Evolutionary conservation across 495 filamentous ascomycete species (phyloP).

Genomic region (Pyrenula massariospora): DNA sequence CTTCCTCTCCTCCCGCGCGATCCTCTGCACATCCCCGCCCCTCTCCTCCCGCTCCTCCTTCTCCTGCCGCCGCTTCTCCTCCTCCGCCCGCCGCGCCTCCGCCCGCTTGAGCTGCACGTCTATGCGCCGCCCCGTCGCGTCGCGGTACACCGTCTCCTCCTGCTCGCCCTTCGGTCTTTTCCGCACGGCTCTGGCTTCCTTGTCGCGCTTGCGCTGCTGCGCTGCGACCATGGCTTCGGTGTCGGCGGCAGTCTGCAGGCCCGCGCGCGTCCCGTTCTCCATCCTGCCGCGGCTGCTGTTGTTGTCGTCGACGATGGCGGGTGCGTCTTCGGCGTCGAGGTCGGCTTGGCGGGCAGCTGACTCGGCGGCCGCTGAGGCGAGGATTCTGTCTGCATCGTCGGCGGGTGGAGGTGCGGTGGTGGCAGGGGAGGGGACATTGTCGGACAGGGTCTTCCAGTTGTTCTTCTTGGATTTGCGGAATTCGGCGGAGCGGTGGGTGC

Average conservation of each 20-base stretch:
- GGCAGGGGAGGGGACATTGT: constrained; percentile 19
- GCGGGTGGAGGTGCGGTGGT: constrained; percentile 38
- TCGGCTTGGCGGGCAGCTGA: constrained; percentile 24
- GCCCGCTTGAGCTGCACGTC: constrained; percentile 84
- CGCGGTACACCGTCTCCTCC: constrained; percentile 82
- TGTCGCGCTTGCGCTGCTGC: constrained; percentile 42
- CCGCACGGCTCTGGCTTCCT: constrained; percentile 21
- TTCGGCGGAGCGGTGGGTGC: constrained; percentile 42
- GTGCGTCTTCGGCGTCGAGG: constrained; percentile 35
- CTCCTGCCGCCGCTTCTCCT: constrained; percentile 57
- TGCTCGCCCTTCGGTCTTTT: constrained; percentile 15
- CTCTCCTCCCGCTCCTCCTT: constrained; percentile 48
- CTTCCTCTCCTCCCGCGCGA: constrained; percentile 40
- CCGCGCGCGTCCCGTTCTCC: constrained; percentile 76
- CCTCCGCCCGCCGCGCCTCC: constrained; percentile 61
- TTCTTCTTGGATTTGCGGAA: constrained; percentile 71
- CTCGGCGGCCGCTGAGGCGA: constrained; percentile 62
- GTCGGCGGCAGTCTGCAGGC: constrained; percentile 70
- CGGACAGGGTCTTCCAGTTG: constrained; percentile 64
- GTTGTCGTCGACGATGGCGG: constrained; percentile 17
- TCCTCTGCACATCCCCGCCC: constrained; percentile 74
- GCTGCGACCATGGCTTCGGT: constrained; percentile 67
- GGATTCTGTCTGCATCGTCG: constrained; percentile 70
- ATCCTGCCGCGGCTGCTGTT: constrained; percentile 38
- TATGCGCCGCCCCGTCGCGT: constrained; percentile 83